Evolutionary conservation across 192 early-diverging fungal species (phyloP).

Genomic region (Coemansia sp.): DNA sequence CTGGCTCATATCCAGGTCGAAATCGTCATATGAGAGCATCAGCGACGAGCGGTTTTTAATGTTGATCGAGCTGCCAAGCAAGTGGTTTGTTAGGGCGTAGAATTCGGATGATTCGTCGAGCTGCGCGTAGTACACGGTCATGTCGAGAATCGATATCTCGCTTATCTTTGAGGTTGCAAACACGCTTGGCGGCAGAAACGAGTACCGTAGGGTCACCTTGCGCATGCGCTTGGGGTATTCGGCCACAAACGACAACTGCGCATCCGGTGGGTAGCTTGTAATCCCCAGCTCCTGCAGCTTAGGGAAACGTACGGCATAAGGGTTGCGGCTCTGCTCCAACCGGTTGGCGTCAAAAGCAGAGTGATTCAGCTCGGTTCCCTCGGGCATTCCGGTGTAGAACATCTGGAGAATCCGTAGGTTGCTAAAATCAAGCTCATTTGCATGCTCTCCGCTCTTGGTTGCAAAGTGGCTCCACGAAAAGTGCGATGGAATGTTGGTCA

Average conservation of each 20-base stretch:
- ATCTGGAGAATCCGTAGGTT: background rate
- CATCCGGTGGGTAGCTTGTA: background rate
- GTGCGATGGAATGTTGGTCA: background rate
- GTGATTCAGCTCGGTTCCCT: background rate
- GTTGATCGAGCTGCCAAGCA: background rate
- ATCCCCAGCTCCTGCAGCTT: background rate
- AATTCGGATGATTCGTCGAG: background rate
- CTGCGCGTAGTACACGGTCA: conserved; percentile 1
- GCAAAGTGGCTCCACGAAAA: background rate
- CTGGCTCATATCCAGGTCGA: background rate
- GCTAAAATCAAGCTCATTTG: background rate
- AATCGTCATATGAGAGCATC: background rate
- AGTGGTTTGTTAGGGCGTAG: conserved; percentile 3
- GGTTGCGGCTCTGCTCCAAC: background rate
- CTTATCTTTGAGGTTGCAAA: background rate
- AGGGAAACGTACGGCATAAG: background rate
- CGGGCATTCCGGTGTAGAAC: background rate
- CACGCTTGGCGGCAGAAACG: conserved; percentile 3
- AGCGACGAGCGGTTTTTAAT: background rate
- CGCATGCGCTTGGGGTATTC: background rate
- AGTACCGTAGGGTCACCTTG: background rate
- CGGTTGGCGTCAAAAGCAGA: background rate
- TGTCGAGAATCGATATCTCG: background rate
- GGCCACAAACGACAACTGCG: conserved; percentile 3
- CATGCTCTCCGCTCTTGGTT: background rate